Evolutionary conservation across 306 rosid species (phyloP), one percentile per base, ranked within the genome.

Genomic region (Glycyrrhiza uralensis): DNA sequence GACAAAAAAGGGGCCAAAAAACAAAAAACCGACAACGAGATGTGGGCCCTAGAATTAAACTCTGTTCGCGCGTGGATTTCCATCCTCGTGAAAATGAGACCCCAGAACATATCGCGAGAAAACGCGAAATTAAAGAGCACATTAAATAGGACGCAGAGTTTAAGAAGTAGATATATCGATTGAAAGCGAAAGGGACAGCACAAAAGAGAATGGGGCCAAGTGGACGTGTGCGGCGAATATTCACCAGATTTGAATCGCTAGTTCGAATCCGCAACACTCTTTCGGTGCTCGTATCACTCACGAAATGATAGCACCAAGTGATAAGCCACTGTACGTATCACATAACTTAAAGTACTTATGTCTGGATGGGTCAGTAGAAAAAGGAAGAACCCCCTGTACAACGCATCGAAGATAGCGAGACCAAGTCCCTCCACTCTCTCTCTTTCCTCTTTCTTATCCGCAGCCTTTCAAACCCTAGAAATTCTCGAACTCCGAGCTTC

Each of bases 321-420:
- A 83, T 79, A 78, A 30, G 23, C 0, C 0, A 0, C 0, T 0
- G 0, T 0, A 0, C 76, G 66, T 85, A 79, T 89, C 6, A 3
- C 0, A 77, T 59, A 79, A 19, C 28, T 0, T 0, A 0, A 0
- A 0, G 2, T 0, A 47, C 79, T 73, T 84, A 82, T 90, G 36
- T 73, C 87, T 76, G 90, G n/a, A 85, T 78, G 61, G 78, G 89
- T 74, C 83, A 63, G 87, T 88, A 75, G 80, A 81, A 80, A 77
- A 77, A 58, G 84, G 64, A 74, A 80, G 82, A 71, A 4, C 6
- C 74, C 76, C 82, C 14, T 79, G 83, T 71, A 80, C 82, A 83
- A 72, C 61, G 95, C 95, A 84, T 91, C 87, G 88, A 81, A 88
- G 89, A 85, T 79, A 78, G 92, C 89, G 90, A 87, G 89, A 82